These are phyloP conservation scores for Didymella arachidicola DNA, from an alignment of 2,329 filamentous ascomycete species.

Conservation along the genomic window DNA sequence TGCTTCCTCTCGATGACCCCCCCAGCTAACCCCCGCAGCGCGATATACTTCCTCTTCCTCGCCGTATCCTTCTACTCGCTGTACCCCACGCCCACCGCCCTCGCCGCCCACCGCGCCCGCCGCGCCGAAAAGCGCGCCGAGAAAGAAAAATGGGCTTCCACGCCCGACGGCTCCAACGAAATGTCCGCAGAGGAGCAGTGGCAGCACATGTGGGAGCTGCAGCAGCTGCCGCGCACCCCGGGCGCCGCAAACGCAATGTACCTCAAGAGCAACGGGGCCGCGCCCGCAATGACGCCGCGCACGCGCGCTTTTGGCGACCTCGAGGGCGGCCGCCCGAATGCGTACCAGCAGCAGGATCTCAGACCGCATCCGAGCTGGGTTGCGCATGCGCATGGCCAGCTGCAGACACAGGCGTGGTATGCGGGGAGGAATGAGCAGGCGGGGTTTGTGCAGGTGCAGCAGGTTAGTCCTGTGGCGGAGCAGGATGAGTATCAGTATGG, in stretches of 20 bases:
- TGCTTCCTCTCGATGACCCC: not conserved
- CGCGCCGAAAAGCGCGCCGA: slow-evolving; percentile 46
- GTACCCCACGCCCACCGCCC: slow-evolving; percentile 52
- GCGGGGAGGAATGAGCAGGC: slow-evolving; percentile 22
- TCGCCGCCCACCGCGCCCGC: slow-evolving; percentile 32
- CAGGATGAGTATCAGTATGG: slow-evolving; percentile 33
- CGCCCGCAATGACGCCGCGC: slow-evolving; percentile 38
- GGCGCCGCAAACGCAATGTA: slow-evolving; percentile 38
- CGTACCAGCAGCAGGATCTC: not conserved
- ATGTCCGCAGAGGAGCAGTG: slow-evolving; percentile 51
- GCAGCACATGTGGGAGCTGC: slow-evolving; percentile 54
- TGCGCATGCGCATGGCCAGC: slow-evolving; percentile 15
- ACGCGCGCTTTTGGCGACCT: slow-evolving; percentile 45
- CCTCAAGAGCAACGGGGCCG: slow-evolving; percentile 28
- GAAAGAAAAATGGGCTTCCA: slow-evolving; percentile 45
- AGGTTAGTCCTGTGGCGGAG: slow-evolving; percentile 31
- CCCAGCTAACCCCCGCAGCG: slow-evolving; percentile 50
- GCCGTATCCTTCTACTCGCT: slow-evolving; percentile 65
- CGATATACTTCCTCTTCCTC: slow-evolving; percentile 67
- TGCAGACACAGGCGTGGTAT: slow-evolving; percentile 8
- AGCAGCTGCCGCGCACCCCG: slow-evolving; percentile 48
- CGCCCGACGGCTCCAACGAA: slow-evolving; percentile 39
- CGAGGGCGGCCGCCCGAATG: slow-evolving; percentile 23
- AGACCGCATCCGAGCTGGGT: slow-evolving; percentile 16
- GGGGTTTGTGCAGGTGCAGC: slow-evolving; percentile 23